Evolutionary conservation across 2,329 filamentous ascomycete species (phyloP).

Genomic region (Thielaviopsis populi): DNA sequence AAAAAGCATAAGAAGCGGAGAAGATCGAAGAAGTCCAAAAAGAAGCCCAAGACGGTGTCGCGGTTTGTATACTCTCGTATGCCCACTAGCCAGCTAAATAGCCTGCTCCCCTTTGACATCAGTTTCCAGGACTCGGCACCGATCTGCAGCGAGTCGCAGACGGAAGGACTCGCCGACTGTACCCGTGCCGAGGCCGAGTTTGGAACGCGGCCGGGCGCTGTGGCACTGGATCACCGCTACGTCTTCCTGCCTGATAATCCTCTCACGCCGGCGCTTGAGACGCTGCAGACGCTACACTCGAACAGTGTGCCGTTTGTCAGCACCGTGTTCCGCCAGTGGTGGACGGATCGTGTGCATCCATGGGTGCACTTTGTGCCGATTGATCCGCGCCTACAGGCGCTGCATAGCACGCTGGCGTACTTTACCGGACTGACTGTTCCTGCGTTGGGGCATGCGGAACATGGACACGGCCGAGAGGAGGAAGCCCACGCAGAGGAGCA

Average conservation of each 20-base stretch:
- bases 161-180: slow-evolving; percentile 25
- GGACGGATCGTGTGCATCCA: slow-evolving; percentile 54
- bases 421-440: slow-evolving; percentile 42
- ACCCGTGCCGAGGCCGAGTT: slow-evolving; percentile 38
- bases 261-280: slow-evolving; percentile 49
- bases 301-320: slow-evolving; percentile 54
- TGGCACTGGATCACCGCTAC: slow-evolving; percentile 38
- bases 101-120: slow-evolving; percentile 33
- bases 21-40: neutral
- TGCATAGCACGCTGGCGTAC: slow-evolving; percentile 61
- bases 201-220: slow-evolving; percentile 16
- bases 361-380: slow-evolving; percentile 74
- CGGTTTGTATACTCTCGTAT: slow-evolving; percentile 14
- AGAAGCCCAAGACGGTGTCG: neutral
- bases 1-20: slow-evolving; percentile 25
- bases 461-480: slow-evolving; percentile 22
- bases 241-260: slow-evolving; percentile 60
- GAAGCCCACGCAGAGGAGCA: slow-evolving; percentile 24
- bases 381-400: slow-evolving; percentile 54
- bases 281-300: slow-evolving; percentile 42
- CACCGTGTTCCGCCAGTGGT: slow-evolving; percentile 65
- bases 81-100: slow-evolving; percentile 7
- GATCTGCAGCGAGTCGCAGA: slow-evolving; percentile 6
- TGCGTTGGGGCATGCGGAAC: slow-evolving; percentile 2
- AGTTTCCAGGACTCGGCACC: slow-evolving; percentile 2